These are phyloP conservation scores for Biancaea sappan DNA, from an alignment of 306 rosid species.

Conservation along the genomic window DNA sequence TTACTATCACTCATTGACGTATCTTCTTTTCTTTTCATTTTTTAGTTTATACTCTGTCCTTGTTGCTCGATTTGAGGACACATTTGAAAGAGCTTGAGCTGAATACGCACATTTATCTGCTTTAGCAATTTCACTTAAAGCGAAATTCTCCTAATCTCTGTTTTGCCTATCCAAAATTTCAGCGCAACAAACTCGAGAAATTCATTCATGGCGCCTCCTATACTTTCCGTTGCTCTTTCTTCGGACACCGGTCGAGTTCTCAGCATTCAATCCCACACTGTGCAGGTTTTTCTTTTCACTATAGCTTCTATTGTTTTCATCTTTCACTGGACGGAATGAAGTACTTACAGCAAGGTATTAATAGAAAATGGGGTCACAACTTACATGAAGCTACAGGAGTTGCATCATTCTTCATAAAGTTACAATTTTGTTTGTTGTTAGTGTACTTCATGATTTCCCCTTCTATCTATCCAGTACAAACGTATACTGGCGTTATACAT, in stretches of 20 bases:
- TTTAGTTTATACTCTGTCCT: neutral
- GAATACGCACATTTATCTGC: conserved; percentile 5
- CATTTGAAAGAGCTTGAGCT: neutral
- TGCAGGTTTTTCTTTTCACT: conserved; percentile 43
- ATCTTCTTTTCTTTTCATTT: neutral
- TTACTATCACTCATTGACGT: neutral
- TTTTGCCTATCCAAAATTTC: conserved; percentile 3
- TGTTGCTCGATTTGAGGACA: neutral
- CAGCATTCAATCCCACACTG: conserved; percentile 4
- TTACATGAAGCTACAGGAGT: neutral
- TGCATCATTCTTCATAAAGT: neutral
- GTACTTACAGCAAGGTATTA: neutral
- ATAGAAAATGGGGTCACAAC: neutral
- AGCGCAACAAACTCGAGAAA: conserved; percentile 23
- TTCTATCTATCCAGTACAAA: neutral
- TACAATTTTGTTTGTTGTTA: neutral
- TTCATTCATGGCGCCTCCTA: conserved; percentile 13
- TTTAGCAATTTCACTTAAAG: neutral
- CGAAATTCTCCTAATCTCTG: neutral
- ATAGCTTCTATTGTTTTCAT: neutral
- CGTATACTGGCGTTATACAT: neutral
- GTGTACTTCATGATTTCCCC: neutral
- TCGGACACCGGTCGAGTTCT: conserved; percentile 9
- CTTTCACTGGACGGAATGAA: neutral
- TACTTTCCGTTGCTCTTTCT: neutral